Evolutionary conservation across 805 yeast species (phyloP).

Genomic region (Yamadazyma laniorum): DNA sequence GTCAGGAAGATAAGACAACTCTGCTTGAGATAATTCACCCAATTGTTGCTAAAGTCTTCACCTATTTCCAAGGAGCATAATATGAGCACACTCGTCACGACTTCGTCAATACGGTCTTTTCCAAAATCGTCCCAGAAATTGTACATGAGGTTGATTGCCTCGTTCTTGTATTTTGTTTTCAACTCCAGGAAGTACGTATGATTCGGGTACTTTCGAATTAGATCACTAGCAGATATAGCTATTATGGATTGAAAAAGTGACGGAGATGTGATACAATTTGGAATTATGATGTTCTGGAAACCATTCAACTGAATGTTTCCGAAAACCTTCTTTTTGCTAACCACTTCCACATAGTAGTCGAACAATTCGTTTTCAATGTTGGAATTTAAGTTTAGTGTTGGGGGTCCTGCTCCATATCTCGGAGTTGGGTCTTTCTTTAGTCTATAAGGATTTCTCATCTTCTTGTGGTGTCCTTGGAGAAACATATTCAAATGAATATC

Average conservation of each 20-base stretch:
- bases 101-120: conserved; percentile 21
- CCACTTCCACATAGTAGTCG: conserved; percentile 18
- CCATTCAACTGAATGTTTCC: conserved; percentile 21
- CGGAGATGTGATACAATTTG: conserved; percentile 20
- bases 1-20: conserved; percentile 25
- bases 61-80: conserved; percentile 30
- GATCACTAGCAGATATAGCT: conserved; percentile 22
- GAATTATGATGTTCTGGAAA: conserved; percentile 23
- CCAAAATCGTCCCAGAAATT: conserved; percentile 21
- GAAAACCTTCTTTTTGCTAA: conserved; percentile 23
- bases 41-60: conserved; percentile 22
- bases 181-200: conserved; percentile 9
- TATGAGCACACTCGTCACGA: conserved; percentile 24
- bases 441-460: not conserved
- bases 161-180: conserved; percentile 22
- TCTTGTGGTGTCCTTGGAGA: not conserved
- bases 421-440: not conserved
- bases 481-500: conserved; percentile 1
- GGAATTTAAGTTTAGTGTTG: not conserved
- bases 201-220: conserved; percentile 15
- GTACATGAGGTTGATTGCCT: conserved; percentile 26
- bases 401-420: not conserved
- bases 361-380: conserved; percentile 15
- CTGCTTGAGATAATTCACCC: conserved; percentile 30
- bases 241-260: conserved; percentile 19